These are phyloP conservation scores for Phytophthora idaei DNA, from an alignment of 352 stramenopile genomes.

Conservation along the genomic window DNA sequence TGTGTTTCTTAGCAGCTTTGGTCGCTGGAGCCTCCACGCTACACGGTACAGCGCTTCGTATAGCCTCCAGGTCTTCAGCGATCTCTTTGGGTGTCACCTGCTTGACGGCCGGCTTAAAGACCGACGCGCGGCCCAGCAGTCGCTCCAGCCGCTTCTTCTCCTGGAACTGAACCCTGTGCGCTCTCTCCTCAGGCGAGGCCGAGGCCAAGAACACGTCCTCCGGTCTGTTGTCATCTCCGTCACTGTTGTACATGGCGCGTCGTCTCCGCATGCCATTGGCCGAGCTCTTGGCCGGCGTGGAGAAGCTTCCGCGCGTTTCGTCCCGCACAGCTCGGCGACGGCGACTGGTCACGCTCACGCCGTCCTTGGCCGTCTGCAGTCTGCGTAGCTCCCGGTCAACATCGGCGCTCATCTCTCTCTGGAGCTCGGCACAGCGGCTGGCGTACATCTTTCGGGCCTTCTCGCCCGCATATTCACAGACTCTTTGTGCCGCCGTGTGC, in stretches of 20 bases:
- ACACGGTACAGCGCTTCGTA: constrained; percentile 30
- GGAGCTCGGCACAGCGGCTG: constrained; percentile 52
- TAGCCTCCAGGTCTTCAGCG: constrained; percentile 45
- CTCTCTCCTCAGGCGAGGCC: constrained; percentile 36
- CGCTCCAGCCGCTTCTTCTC: constrained; percentile 66
- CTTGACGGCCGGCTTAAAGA: constrained; percentile 55
- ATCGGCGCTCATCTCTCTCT: constrained; percentile 57
- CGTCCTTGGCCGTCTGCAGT: constrained; percentile 61
- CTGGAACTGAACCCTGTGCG: constrained; percentile 43
- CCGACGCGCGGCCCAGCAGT: constrained; percentile 50
- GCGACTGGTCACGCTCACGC: constrained; percentile 70
- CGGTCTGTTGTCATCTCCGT: constrained; percentile 24
- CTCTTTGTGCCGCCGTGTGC: constrained; percentile 26
- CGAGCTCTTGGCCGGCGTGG: constrained; percentile 21
- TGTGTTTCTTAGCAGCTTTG: constrained; percentile 20
- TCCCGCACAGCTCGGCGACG: constrained; percentile 43
- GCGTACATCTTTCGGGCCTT: constrained; percentile 47
- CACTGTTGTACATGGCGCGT: constrained; percentile 25
- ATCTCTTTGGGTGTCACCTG: constrained; percentile 41
- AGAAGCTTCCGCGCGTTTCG: constrained; percentile 20
- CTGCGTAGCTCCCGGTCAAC: constrained; percentile 59
- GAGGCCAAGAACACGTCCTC: constrained; percentile 34
- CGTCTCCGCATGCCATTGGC: constrained; percentile 23
- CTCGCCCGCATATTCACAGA: constrained; percentile 51
- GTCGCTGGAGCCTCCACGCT: not conserved